These are phyloP conservation scores for Aspergillus carbonarius DNA, from an alignment of 2,329 filamentous ascomycete species.

Conservation along the genomic window DNA sequence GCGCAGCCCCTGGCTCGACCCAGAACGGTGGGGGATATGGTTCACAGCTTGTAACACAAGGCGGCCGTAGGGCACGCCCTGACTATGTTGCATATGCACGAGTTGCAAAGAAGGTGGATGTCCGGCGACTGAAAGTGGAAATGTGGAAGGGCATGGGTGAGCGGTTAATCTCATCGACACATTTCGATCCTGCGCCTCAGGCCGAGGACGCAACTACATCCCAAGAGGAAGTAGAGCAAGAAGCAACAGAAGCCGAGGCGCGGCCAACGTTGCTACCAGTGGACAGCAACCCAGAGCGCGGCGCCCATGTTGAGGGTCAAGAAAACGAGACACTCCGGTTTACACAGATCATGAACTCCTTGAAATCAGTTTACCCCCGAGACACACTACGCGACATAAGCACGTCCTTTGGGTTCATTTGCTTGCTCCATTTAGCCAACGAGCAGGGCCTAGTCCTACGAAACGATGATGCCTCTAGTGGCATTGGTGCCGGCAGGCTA, in stretches of 20 bases:
- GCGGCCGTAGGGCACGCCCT: conserved; percentile 56
- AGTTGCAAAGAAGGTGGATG: conserved; percentile 67
- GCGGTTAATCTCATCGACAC: conserved; percentile 37
- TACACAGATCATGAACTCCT: conserved; percentile 84
- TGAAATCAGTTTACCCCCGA: conserved; percentile 83
- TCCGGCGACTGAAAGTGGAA: conserved; percentile 63
- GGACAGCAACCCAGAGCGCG: conserved; percentile 27
- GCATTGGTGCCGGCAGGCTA: conserved; percentile 31
- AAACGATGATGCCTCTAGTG: conserved; percentile 49
- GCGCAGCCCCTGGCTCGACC: conserved; percentile 38
- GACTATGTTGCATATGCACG: conserved; percentile 67
- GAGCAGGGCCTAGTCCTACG: conserved; percentile 83
- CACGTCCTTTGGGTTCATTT: conserved; percentile 91
- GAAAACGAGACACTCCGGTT: conserved; percentile 69
- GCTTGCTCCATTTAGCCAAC: conserved; percentile 84
- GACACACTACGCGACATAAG: conserved; percentile 90
- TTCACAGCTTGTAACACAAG: conserved; percentile 62
- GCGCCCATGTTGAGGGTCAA: conserved; percentile 30
- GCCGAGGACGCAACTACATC: conserved; percentile 24
- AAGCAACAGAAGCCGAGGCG: conserved; percentile 28
- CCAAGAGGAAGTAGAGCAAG: conserved; percentile 7
- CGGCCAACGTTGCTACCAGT: conserved; percentile 38
- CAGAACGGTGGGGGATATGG: conserved; percentile 57
- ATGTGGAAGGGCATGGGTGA: conserved; percentile 64
- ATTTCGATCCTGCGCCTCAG: conserved; percentile 32